Base-by-base conservation (phyloP, 2,329 filamentous ascomycete genomes). In the Pyrenophora tritici-repentis region DNA sequence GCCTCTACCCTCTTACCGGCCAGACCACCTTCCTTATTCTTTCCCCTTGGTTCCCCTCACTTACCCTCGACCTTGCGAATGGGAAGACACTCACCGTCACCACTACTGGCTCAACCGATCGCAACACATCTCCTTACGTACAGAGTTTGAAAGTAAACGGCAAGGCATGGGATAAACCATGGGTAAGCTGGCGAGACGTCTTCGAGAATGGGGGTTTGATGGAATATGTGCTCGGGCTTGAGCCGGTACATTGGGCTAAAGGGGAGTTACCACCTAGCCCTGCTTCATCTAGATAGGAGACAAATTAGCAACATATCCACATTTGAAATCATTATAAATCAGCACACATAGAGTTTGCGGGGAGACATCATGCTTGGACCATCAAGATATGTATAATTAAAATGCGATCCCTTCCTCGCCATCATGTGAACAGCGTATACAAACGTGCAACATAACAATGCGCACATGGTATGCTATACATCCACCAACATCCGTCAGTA, bases 111-210 rank as follows among this genome's bases (percentile, higher is more conserved):
- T 18, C 14, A 18, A 35, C 33, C 73, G 78, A 33, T 74, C 76
- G 7, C 79, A 79, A 71, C 51, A 70, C 60, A 13, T 72, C 73
- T 6, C 78, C 75, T 59, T 87, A 87, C 59, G 85, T 90, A 3
- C 87, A 90, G 73, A 82, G 80, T 18, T 74, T 90, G 50, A 81
- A 76, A 59, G 80, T 90, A 37, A 89, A 90, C 63, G 86, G 86
- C 0, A 48, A 80, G 65, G 26, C 52, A 0, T 90, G 87, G 86
- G 72, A 79, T 47, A 83, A 83, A 75, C 77, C 79, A 34, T 90
- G 87, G 87, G 70, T 90, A 10, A 78, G 77, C 16, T 89, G 84
- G 83, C 73, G 82, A 13, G 85, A 89, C 58, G 71, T 90, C 18
- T 89, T 90, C 68, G 81, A 79, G 2, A 65, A 81, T 20, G 67